These are phyloP conservation scores for Arabidopsis hybrid DNA, from an alignment of 441 rosid species.

Conservation along the genomic window DNA sequence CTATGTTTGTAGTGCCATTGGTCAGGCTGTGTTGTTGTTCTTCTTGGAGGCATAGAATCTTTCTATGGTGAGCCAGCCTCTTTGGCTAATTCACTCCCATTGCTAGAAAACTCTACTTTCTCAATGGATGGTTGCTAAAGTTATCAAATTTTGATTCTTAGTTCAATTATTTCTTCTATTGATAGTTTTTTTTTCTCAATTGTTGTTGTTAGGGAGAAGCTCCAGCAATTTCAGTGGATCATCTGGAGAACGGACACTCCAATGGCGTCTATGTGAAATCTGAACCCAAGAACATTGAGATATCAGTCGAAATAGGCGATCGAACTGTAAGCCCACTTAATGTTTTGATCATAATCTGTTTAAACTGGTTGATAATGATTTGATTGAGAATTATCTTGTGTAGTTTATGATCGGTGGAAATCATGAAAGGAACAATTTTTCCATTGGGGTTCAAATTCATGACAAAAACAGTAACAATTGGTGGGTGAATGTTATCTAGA, in stretches of 20 bases:
- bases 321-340: slow-evolving; percentile 58
- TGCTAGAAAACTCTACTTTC: background rate
- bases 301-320: slow-evolving; percentile 47
- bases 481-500: slow-evolving; percentile 49
- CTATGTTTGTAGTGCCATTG: slow-evolving; percentile 45
- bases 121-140: slow-evolving; percentile 2
- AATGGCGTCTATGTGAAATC: slow-evolving; percentile 56
- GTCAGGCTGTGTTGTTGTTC: slow-evolving; percentile 58
- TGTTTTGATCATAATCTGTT: slow-evolving; percentile 16
- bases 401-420: slow-evolving; percentile 67
- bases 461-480: slow-evolving; percentile 57
- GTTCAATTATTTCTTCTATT: background rate
- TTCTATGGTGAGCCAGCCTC: slow-evolving; percentile 83
- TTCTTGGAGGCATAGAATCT: slow-evolving; percentile 57
- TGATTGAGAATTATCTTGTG: slow-evolving; percentile 20
- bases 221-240: slow-evolving; percentile 58
- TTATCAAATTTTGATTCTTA: background rate
- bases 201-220: slow-evolving; percentile 74
- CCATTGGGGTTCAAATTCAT: slow-evolving; percentile 59
- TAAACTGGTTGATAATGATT: slow-evolving; percentile 18
- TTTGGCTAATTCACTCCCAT: slow-evolving; percentile 22
- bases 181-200: background rate
- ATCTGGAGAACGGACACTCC: slow-evolving; percentile 50
- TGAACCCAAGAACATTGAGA: slow-evolving; percentile 43
- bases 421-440: slow-evolving; percentile 52